Evolutionary conservation across 345 rosid species (phyloP).

Genomic region (Dovyalis caffra): DNA sequence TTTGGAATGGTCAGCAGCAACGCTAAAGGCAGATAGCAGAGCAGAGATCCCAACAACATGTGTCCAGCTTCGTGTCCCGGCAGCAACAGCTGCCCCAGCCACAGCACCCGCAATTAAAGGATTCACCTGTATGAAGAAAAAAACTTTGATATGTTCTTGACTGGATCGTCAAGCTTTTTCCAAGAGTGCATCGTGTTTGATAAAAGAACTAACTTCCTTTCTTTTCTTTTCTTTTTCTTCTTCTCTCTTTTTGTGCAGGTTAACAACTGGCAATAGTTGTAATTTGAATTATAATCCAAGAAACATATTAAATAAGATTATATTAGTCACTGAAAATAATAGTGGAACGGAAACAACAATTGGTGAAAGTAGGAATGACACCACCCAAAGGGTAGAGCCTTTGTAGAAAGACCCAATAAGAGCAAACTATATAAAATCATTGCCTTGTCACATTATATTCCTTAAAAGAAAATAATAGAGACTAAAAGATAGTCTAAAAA

Average conservation of each 20-base stretch:
- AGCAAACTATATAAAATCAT: background rate
- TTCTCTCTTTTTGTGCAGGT: too few relatives aligned
- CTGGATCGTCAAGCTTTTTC: background rate
- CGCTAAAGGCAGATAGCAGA: slow-evolving; percentile 60
- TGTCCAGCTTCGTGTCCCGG: slow-evolving; percentile 57
- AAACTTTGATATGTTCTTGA: slow-evolving; percentile 6
- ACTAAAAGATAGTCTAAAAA: background rate
- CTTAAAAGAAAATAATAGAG: background rate
- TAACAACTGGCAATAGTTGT: too few relatives aligned
- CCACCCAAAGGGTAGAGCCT: background rate
- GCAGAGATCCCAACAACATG: slow-evolving; percentile 58
- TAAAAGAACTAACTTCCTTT: too few relatives aligned
- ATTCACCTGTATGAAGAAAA: slow-evolving; percentile 50
- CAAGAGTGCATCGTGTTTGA: background rate
- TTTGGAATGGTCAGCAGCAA: slow-evolving; percentile 61
- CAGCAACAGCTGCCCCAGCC: slow-evolving; percentile 75
- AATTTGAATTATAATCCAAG: background rate
- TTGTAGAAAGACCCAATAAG: background rate
- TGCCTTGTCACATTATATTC: background rate
- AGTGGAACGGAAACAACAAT: too few relatives aligned
- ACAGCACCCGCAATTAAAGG: slow-evolving; percentile 73
- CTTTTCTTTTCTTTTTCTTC: too few relatives aligned
- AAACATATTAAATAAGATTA: too few relatives aligned
- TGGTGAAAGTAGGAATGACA: background rate
- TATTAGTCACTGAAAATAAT: too few relatives aligned